These are phyloP conservation scores for Isabelozyma rhagii DNA, from an alignment of 805 yeast species.

Conservation along the genomic window DNA sequence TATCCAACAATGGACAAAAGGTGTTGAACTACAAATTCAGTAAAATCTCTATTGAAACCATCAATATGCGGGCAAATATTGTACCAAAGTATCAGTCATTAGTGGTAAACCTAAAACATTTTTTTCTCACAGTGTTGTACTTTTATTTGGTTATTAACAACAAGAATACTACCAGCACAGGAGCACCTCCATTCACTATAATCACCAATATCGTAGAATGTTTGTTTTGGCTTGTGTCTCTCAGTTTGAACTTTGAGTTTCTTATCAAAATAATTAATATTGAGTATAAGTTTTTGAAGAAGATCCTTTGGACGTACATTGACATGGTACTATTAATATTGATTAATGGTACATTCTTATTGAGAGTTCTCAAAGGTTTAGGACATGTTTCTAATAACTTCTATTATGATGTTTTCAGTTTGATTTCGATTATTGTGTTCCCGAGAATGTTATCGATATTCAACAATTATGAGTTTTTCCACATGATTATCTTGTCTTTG, in stretches of 20 bases:
- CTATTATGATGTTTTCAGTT: constrained; percentile 34
- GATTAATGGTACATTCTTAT: constrained; percentile 30
- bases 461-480: constrained; percentile 51
- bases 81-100: constrained; percentile 43
- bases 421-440: constrained; percentile 46
- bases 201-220: constrained; percentile 24
- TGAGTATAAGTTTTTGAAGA: constrained; percentile 43
- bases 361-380: constrained; percentile 14
- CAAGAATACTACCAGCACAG: constrained; percentile 2
- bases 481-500: constrained; percentile 49
- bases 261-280: constrained; percentile 40
- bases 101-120: constrained; percentile 34
- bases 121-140: constrained; percentile 27
- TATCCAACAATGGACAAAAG: constrained; percentile 7
- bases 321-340: constrained; percentile 42
- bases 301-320: constrained; percentile 52
- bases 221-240: constrained; percentile 42
- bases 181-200: background rate
- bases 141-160: constrained; percentile 26
- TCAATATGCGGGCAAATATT: constrained; percentile 25
- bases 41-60: constrained; percentile 27
- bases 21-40: constrained; percentile 29
- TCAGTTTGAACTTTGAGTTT: constrained; percentile 49
- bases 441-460: constrained; percentile 50
- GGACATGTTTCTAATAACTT: constrained; percentile 9